phyloP scores from a whole-genome alignment of 345 rosid species.

The Abelmoschus esculentus region DNA sequence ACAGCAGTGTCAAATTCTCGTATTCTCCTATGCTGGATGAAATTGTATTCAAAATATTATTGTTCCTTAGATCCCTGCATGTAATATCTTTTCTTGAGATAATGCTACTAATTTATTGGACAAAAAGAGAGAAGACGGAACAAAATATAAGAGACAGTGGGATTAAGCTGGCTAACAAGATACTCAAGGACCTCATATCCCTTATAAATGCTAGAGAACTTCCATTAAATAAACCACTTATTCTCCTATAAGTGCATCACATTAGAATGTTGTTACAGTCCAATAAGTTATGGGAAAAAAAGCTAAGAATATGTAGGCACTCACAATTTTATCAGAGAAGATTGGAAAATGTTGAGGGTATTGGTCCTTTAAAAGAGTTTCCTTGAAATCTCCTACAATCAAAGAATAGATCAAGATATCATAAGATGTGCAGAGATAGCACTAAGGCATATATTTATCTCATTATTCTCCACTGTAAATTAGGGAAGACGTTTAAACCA shows the following conservation, averaged over 20 bases:
- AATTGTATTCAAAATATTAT: slow-evolving; percentile 42
- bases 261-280: slow-evolving; percentile 5
- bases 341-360: slow-evolving; percentile 51
- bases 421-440: background rate
- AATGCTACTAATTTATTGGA: slow-evolving; percentile 7
- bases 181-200: slow-evolving; percentile 35
- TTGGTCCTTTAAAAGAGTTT: slow-evolving; percentile 40
- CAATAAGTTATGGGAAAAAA: background rate
- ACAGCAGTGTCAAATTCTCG: slow-evolving; percentile 43
- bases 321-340: slow-evolving; percentile 49
- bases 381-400: slow-evolving; percentile 59
- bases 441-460: background rate
- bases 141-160: background rate
- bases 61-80: slow-evolving; percentile 47
- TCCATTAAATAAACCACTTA: slow-evolving; percentile 52
- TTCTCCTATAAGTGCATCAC: slow-evolving; percentile 36
- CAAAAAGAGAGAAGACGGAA: background rate
- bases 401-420: slow-evolving; percentile 3
- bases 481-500: background rate
- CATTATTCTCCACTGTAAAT: background rate
- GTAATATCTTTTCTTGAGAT: background rate
- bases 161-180: slow-evolving; percentile 33
- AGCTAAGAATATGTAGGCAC: slow-evolving; percentile 12
- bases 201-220: slow-evolving; percentile 45
- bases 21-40: slow-evolving; percentile 49